Percentiles rank a stretch among this genome's conserved stretches.
Evolutionary conservation across 2,329 filamentous ascomycete species (phyloP).

Genomic region (Aspergillus sp.): DNA sequence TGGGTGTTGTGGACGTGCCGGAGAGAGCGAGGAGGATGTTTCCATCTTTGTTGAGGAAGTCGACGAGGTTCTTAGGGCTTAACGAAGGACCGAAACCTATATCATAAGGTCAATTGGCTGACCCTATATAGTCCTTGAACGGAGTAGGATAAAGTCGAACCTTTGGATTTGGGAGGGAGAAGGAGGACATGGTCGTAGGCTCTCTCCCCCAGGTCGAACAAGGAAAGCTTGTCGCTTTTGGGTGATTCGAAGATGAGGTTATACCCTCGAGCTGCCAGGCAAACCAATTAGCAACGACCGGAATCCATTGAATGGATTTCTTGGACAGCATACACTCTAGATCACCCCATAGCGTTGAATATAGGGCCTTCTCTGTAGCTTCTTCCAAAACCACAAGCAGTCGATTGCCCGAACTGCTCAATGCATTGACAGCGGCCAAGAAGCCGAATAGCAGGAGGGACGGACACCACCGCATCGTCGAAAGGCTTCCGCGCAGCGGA

Average conservation of each 20-base stretch:
- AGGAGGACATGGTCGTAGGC: conserved; percentile 89
- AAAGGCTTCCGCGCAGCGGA: conserved; percentile 35
- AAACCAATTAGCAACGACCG: conserved; percentile 12
- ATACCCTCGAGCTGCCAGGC: conserved; percentile 73
- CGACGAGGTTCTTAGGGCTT: conserved; percentile 79
- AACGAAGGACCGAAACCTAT: conserved; percentile 82
- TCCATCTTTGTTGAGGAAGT: conserved; percentile 88
- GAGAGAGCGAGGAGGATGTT: conserved; percentile 88
- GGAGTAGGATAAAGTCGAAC: conserved; percentile 42
- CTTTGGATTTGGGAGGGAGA: conserved; percentile 87
- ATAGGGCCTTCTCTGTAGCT: conserved; percentile 73
- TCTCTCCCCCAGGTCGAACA: conserved; percentile 85
- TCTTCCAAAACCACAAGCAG: conserved; percentile 87
- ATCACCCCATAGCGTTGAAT: conserved; percentile 69
- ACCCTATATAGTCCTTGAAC: neutral
- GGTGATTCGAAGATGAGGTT: conserved; percentile 77
- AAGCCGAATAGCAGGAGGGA: conserved; percentile 68
- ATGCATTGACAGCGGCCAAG: conserved; percentile 56
- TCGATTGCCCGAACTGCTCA: conserved; percentile 76
- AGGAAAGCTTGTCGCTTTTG: conserved; percentile 71
- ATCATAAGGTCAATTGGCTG: conserved; percentile 25
- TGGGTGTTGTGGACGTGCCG: conserved; percentile 66
- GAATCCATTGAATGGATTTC: neutral
- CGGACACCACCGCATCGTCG: conserved; percentile 72
- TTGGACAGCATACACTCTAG: conserved; percentile 41